phyloP scores from a whole-genome alignment of 805 yeast genomes.

The Sugiyamaella floridensis region DNA sequence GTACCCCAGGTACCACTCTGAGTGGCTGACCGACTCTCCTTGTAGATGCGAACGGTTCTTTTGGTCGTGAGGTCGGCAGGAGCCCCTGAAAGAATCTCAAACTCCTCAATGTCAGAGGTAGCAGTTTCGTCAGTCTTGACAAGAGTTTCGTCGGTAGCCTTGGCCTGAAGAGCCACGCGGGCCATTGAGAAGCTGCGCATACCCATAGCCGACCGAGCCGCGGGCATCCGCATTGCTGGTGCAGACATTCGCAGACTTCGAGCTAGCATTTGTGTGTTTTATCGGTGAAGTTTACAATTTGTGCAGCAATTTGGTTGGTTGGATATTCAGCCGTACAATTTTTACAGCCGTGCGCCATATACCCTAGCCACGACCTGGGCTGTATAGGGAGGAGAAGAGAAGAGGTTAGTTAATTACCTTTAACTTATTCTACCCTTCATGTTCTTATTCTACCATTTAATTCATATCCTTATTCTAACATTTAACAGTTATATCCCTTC shows the following conservation, averaged over 20 bases:
- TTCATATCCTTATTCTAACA: too few relatives aligned
- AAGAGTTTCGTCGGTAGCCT: not conserved
- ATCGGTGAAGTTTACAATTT: not conserved
- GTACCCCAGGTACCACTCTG: slow-evolving; percentile 53
- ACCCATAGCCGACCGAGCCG: not conserved
- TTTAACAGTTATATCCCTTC: too few relatives aligned
- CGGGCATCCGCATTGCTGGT: not conserved
- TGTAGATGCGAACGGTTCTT: slow-evolving; percentile 69
- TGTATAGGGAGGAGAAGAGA: too few relatives aligned
- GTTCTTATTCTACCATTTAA: too few relatives aligned
- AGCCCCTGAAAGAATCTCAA: slow-evolving; percentile 66
- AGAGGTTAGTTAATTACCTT: too few relatives aligned
- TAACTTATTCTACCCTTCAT: too few relatives aligned
- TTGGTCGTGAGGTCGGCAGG: slow-evolving; percentile 54
- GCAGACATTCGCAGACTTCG: not conserved
- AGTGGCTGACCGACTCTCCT: slow-evolving; percentile 73
- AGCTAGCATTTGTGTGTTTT: not conserved
- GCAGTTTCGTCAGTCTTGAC: not conserved
- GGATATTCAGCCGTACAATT: not conserved
- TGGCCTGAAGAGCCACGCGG: not conserved
- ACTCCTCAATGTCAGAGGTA: not conserved
- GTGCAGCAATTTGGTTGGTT: not conserved
- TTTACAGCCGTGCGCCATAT: not conserved
- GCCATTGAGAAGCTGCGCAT: not conserved
- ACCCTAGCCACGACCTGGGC: too few relatives aligned